Evolutionary conservation across 176 grass and related monocot species (phyloP), one percentile per base, ranked within the genome.

Genomic region (Themeda triandra): DNA sequence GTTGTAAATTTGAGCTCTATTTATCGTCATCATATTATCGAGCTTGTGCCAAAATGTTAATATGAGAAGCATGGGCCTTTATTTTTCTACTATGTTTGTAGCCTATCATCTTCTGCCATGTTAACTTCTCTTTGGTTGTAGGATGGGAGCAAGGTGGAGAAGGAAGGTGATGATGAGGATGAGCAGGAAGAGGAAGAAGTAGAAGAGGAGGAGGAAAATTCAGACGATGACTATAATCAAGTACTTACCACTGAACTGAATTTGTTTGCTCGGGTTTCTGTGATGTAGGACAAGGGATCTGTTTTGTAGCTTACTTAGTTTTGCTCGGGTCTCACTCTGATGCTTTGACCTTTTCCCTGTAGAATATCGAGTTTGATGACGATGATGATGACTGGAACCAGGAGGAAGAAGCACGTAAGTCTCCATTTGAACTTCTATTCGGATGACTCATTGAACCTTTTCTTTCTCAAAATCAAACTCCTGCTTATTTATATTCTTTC

Each of bases 381-480:
- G 87, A 89, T 0, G 87, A 89, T 4, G 87, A 89, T 69, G 87
- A 89, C 77, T 85, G 82, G 87, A 89, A 89, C 62, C 82, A 89
- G 29, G 87, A 69, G 62, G 87, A 49, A 17, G 69, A 89, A 89
- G 46, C 87, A 18, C 87, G 87, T 89, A 80, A 85, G 87, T 85
- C 69, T 69, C 45, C 29, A 77, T 75, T 59, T 75, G 48, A 84
- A 48, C 23, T 75, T 67, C 21, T 68, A 59, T 59, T 67, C 44
- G 10, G 67, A 46, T 36, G 27, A 21, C 13, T 73, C 4, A 66
- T 28, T 8, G 25, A 28, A 29, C 8, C n/a, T 33, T 80, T 74
- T 54, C 13, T 32, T 39, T 70, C 15, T 64, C 10, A 10, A 18
- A 78, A 73, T 54, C 13, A 79, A 63, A 14, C 8, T 11, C n/a